Percentiles rank a stretch among this genome's conserved stretches.
Evolutionary conservation across 2,329 filamentous ascomycete species (phyloP).

Genomic region (Aureobasidium vineae): DNA sequence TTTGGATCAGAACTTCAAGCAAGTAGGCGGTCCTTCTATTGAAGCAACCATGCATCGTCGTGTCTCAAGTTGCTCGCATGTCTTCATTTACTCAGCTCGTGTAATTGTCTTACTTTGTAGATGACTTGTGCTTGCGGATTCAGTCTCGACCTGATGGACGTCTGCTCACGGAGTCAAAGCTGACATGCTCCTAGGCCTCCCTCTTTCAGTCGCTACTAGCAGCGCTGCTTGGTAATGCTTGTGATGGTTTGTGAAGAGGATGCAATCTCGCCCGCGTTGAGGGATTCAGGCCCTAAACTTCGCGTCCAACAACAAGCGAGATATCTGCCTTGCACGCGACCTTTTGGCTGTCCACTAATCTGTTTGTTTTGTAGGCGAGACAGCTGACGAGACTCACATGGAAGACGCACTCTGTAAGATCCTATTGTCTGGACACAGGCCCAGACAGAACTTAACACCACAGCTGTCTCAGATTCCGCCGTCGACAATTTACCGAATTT

Average conservation of each 20-base stretch:
- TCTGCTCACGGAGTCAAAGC: background rate
- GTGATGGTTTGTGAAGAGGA: background rate
- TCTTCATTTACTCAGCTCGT: background rate
- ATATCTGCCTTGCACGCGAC: background rate
- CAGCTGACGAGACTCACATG: background rate
- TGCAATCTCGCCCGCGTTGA: conserved; percentile 9
- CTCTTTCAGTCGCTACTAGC: background rate
- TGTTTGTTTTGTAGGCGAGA: background rate
- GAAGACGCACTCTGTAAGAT: background rate
- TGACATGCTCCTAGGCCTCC: background rate
- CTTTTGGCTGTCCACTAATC: background rate
- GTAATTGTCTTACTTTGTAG: background rate
- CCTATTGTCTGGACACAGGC: background rate
- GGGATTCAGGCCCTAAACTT: background rate
- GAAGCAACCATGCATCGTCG: background rate
- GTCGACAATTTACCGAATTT: background rate
- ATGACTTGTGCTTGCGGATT: background rate
- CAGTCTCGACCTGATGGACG: background rate
- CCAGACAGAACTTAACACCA: background rate
- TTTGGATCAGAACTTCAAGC: background rate
- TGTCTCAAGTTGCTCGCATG: background rate
- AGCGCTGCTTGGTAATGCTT: background rate
- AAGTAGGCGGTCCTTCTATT: background rate
- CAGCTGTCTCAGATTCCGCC: too few species aligned
- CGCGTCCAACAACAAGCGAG: background rate